These are phyloP conservation scores for Phialocephala sp. DNA, from an alignment of 2,329 filamentous ascomycete genomes.

Conservation along the genomic window DNA sequence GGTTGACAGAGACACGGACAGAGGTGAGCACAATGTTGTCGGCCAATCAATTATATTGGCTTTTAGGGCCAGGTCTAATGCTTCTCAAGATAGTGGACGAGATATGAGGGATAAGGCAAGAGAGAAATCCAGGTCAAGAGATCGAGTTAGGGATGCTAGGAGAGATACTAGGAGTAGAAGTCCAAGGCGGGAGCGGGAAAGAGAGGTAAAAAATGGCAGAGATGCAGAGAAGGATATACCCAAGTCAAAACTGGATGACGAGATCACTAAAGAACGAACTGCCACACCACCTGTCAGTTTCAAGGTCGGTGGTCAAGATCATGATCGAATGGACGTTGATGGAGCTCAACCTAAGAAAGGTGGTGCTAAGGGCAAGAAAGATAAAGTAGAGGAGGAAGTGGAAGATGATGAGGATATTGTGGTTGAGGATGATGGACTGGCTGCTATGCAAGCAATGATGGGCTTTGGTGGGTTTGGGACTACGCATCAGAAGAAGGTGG, in stretches of 20 bases:
- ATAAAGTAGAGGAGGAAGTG: constrained; percentile 20
- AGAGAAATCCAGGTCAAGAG: constrained; percentile 31
- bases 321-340: constrained; percentile 43
- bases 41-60: constrained; percentile 9
- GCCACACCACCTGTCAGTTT: constrained; percentile 42
- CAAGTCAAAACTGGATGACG: constrained; percentile 28
- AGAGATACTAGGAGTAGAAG: constrained; percentile 28
- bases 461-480: constrained; percentile 85
- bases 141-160: constrained; percentile 26
- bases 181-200: constrained; percentile 28
- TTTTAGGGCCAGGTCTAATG: constrained; percentile 25
- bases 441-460: constrained; percentile 83
- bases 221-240: constrained; percentile 21
- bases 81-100: constrained; percentile 32
- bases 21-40: constrained; percentile 25
- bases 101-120: constrained; percentile 30
- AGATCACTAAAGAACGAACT: constrained; percentile 30
- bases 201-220: constrained; percentile 11
- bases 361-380: constrained; percentile 37
- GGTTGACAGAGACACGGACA: constrained; percentile 25
- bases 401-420: constrained; percentile 58
- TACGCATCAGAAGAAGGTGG: constrained; percentile 88
- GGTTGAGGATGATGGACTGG: constrained; percentile 69
- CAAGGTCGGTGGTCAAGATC: constrained; percentile 38
- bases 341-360: constrained; percentile 35